These are phyloP conservation scores for Apiotrichum laibachii DNA, from an alignment of 1,284 basidiomycete species.

Conservation along the genomic window DNA sequence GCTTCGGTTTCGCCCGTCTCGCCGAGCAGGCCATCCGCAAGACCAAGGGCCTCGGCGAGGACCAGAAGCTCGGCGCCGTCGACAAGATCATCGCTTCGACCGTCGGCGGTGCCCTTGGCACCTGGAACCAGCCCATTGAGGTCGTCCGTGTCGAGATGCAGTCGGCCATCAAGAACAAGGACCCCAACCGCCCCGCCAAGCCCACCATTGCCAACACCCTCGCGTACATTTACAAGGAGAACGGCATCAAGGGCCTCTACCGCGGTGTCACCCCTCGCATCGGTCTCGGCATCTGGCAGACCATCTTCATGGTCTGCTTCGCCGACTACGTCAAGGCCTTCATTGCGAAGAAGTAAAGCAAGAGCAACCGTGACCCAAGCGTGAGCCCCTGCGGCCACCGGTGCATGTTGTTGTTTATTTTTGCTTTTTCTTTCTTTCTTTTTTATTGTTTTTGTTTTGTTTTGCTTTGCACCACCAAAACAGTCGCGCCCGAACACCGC, in stretches of 20 bases:
- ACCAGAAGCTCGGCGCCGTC: conserved; percentile 68
- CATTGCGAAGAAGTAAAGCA: neutral
- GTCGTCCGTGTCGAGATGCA: conserved; percentile 72
- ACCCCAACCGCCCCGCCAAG: conserved; percentile 76
- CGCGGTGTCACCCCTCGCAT: conserved; percentile 96
- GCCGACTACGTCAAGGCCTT: conserved; percentile 73
- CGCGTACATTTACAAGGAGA: conserved; percentile 89
- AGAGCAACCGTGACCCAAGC: neutral
- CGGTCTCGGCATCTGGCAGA: conserved; percentile 64
- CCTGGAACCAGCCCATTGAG: conserved; percentile 99
- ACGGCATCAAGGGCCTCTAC: conserved; percentile 95
- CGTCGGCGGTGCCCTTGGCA: conserved; percentile 89
- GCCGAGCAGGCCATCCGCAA: conserved; percentile 80
- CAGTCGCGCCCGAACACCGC: no score
- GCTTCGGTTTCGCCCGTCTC: conserved; percentile 96
- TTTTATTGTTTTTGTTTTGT: neutral
- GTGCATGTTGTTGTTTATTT: neutral
- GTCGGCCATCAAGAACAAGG: conserved; percentile 82
- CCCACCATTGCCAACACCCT: conserved; percentile 89
- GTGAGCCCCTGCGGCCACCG: no score
- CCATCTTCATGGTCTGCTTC: conserved; percentile 93
- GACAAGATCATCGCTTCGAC: conserved; percentile 91
- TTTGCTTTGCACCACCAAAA: neutral
- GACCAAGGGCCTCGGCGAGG: conserved; percentile 60
- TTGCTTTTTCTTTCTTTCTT: no score